These are phyloP conservation scores for Alternaria atra DNA, from an alignment of 2,329 filamentous ascomycete genomes.

Conservation along the genomic window DNA sequence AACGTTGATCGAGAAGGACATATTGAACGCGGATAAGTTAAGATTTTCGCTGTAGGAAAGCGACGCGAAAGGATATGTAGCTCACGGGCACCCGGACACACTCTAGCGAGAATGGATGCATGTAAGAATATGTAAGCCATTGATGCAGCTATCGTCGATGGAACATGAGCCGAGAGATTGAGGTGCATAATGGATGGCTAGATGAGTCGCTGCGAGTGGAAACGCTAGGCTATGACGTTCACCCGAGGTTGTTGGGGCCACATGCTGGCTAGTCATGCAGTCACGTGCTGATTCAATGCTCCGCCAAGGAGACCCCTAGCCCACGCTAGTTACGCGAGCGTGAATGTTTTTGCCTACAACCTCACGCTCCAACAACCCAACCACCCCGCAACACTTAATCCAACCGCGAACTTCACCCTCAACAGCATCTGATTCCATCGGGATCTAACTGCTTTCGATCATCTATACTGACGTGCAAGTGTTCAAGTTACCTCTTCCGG, in stretches of 20 bases:
- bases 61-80: background rate
- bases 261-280: conserved; percentile 20
- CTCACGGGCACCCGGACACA: background rate
- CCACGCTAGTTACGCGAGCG: conserved; percentile 49
- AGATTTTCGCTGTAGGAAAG: background rate
- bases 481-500: conserved; percentile 22
- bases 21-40: background rate
- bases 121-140: background rate
- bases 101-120: background rate
- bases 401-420: conserved; percentile 24
- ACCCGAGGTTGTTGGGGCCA: conserved; percentile 9
- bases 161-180: background rate
- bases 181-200: background rate
- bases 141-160: background rate
- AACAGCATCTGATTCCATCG: conserved; percentile 41
- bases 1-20: background rate
- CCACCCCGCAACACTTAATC: conserved; percentile 31
- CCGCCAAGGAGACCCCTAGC: conserved; percentile 36
- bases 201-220: background rate
- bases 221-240: conserved; percentile 20
- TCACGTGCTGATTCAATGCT: conserved; percentile 40
- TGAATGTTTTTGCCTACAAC: conserved; percentile 51
- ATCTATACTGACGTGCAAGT: conserved; percentile 4
- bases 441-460: conserved; percentile 7
- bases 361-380: conserved; percentile 38